phyloP scores from a whole-genome alignment of 2,329 filamentous ascomycete species.

The Colletotrichum lentis region DNA sequence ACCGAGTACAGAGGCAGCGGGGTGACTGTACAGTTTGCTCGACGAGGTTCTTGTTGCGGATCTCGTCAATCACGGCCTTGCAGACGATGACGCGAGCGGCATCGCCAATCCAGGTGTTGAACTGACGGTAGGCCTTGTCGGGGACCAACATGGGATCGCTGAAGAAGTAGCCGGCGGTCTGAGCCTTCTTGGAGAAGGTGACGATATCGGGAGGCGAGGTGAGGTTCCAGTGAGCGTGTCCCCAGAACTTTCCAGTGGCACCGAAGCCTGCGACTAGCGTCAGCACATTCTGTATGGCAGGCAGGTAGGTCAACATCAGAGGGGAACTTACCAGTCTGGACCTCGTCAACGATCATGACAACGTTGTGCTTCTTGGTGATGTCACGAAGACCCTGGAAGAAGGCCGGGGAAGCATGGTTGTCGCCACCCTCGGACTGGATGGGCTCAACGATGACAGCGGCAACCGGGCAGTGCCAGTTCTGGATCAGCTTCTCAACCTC shows the following conservation, averaged over 20 bases:
- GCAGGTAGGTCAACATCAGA: not conserved
- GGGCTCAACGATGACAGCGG: slow-evolving; percentile 79
- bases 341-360: slow-evolving; percentile 83
- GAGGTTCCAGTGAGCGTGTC: slow-evolving; percentile 84
- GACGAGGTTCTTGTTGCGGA: slow-evolving; percentile 73
- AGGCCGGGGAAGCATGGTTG: slow-evolving; percentile 80
- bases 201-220: slow-evolving; percentile 79
- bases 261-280: slow-evolving; percentile 64
- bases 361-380: slow-evolving; percentile 75
- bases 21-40: slow-evolving; percentile 56
- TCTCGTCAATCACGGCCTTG: slow-evolving; percentile 79
- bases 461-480: slow-evolving; percentile 72
- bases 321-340: slow-evolving; percentile 65
- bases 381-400: slow-evolving; percentile 78
- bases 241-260: slow-evolving; percentile 89
- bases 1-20: too few relatives aligned
- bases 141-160: slow-evolving; percentile 77
- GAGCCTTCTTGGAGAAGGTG: slow-evolving; percentile 89
- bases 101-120: slow-evolving; percentile 90
- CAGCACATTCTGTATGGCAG: not conserved
- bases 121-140: slow-evolving; percentile 85
- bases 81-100: slow-evolving; percentile 79
- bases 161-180: slow-evolving; percentile 85
- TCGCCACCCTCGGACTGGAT: slow-evolving; percentile 86
- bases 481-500: slow-evolving; percentile 77